phyloP scores from a whole-genome alignment of 2,329 filamentous ascomycete species.

The Monosporascus ibericus region DNA sequence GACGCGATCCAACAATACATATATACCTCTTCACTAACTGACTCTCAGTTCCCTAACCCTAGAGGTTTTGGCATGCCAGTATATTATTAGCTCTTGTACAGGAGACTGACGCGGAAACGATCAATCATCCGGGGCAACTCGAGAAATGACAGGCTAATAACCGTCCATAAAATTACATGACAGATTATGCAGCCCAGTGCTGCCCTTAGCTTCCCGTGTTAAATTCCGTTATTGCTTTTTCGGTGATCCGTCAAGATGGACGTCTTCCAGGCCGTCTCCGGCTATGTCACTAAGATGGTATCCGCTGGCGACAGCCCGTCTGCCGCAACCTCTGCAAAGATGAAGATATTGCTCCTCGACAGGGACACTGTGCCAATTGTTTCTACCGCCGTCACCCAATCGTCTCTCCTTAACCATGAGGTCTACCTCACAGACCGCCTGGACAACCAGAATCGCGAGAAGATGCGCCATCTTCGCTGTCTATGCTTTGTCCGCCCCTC shows the following conservation, averaged over 20 bases:
- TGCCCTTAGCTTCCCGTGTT: background rate
- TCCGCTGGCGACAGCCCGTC: constrained; percentile 68
- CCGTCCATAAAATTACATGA: background rate
- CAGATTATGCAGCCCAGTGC: background rate
- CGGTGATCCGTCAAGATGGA: constrained; percentile 62
- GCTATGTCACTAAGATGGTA: constrained; percentile 96
- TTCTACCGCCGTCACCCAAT: constrained; percentile 93
- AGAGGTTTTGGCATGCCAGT: too few relatives aligned
- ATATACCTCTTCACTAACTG: too few relatives aligned
- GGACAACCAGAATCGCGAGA: constrained; percentile 84
- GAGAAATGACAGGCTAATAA: background rate
- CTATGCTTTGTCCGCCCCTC: constrained; percentile 90
- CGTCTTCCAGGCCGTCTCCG: constrained; percentile 83
- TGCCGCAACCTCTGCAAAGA: constrained; percentile 72
- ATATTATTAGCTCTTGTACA: too few relatives aligned
- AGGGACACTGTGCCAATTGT: constrained; percentile 90
- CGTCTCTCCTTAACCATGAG: constrained; percentile 88
- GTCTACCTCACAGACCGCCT: constrained; percentile 96
- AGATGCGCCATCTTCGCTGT: constrained; percentile 95
- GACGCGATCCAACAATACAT: too few relatives aligned
- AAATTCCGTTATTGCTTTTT: background rate
- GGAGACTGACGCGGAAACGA: background rate
- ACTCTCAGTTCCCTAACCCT: too few relatives aligned
- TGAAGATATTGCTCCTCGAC: constrained; percentile 96
- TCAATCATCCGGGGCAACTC: background rate